These are phyloP conservation scores for Phragmites australis DNA, from an alignment of 176 grass and related monocot genomes.

Conservation along the genomic window DNA sequence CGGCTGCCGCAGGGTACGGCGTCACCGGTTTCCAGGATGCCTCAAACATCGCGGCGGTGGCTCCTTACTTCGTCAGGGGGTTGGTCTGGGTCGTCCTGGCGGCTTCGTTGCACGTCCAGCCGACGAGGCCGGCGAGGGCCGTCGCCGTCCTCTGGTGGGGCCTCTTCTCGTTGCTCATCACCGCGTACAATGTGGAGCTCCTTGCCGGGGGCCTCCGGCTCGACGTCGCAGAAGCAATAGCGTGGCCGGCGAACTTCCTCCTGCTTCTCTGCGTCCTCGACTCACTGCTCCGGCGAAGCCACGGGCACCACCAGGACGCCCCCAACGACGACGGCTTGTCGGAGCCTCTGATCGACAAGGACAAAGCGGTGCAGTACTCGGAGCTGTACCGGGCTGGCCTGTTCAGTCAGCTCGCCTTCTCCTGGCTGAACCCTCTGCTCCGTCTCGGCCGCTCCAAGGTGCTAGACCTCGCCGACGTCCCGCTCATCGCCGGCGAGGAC, in stretches of 20 bases:
- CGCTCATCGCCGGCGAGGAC: slow-evolving; percentile 63
- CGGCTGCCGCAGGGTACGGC: background rate
- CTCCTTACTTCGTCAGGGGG: slow-evolving; percentile 41
- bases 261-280: slow-evolving; percentile 52
- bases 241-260: slow-evolving; percentile 63
- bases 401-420: slow-evolving; percentile 68
- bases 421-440: slow-evolving; percentile 80
- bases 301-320: background rate
- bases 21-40: slow-evolving; percentile 22
- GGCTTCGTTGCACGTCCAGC: slow-evolving; percentile 55
- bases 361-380: slow-evolving; percentile 23
- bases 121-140: slow-evolving; percentile 29
- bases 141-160: slow-evolving; percentile 68
- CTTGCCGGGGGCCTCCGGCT: slow-evolving; percentile 21
- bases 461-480: slow-evolving; percentile 66
- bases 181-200: slow-evolving; percentile 55
- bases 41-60: background rate
- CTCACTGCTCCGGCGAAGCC: background rate
- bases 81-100: slow-evolving; percentile 55
- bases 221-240: slow-evolving; percentile 39
- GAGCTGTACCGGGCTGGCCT: slow-evolving; percentile 50
- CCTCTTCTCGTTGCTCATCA: slow-evolving; percentile 58
- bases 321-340: slow-evolving; percentile 20
- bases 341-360: slow-evolving; percentile 47
- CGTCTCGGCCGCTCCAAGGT: slow-evolving; percentile 64